Conservation (phyloP, 1,284 basidiomycete genomes). For the Irpex rosettiformis region DNA sequence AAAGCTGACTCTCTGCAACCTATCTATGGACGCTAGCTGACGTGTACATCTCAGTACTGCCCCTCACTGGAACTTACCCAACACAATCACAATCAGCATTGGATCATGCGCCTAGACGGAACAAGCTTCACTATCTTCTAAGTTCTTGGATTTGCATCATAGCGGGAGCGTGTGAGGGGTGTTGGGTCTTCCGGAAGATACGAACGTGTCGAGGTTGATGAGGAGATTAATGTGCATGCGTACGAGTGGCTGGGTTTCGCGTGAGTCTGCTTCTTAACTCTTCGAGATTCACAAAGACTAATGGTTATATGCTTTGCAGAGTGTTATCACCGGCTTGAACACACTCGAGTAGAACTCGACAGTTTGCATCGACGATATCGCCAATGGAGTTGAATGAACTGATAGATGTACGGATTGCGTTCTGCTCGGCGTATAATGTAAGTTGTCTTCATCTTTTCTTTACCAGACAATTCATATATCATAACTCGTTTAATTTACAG, state of each 20-base stretch:
- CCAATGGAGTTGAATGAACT: constrained; percentile 35
- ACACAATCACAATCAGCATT: constrained; percentile 24
- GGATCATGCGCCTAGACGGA: constrained; percentile 43
- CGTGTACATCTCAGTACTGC: constrained; percentile 5
- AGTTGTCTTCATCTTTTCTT: constrained; percentile 16
- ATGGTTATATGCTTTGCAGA: constrained; percentile 60
- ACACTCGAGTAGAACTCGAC: constrained; percentile 45
- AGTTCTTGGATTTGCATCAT: constrained; percentile 65
- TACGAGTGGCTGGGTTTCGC: constrained; percentile 62
- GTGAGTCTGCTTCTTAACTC: too few species aligned
- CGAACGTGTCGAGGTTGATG: constrained; percentile 55
- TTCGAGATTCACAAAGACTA: too few species aligned
- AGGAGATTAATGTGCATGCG: constrained; percentile 41
- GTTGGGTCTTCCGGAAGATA: constrained; percentile 63
- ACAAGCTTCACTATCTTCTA: constrained; percentile 64
- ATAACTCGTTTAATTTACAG: too few species aligned
- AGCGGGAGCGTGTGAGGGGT: constrained; percentile 67
- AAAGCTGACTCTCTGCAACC: neutral
- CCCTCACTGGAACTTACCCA: constrained; percentile 24
- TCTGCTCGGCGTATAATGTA: constrained; percentile 51
- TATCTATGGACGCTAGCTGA: neutral
- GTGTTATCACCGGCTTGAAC: constrained; percentile 67
- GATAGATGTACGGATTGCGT: constrained; percentile 29
- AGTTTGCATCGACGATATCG: constrained; percentile 30
- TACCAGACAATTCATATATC: neutral